Base-by-base conservation (phyloP, 495 filamentous ascomycete species). In the Hypoxylon lenormandii region DNA sequence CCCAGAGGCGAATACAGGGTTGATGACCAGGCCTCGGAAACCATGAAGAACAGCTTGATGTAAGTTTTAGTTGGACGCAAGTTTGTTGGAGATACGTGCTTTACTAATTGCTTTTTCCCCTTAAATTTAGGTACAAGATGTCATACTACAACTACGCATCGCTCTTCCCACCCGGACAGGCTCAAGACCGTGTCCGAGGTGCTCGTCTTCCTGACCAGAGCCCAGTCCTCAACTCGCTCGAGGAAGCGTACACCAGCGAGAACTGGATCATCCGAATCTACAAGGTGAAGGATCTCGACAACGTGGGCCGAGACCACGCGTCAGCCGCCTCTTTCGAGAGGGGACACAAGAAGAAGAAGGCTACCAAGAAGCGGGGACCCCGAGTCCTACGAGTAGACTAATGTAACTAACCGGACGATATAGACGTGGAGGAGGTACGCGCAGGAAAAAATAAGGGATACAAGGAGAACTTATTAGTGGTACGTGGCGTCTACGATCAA, bases 201-300 rank as follows among this genome's bases (percentile, higher is more conserved):
- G 82, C 86, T 22, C 87, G 85, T 58, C 80, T 98, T n/a, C 96
- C 96, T 16, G 88, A 91, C 5, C 88, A 92, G 65, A 91, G 92
- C 3, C 96, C 96, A 11, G 85, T 90, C 60, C 90, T 99, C 53
- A 92, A 87, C 78, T 94, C 89, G 15, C 77, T 99, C 38, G 96
- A 98, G 74, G 96, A 99, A 79, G 96, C 96, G 1, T 99, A 94
- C 80, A 99, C 96, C 43, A 96, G 92, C 71, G 96, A 99, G 85
- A 99, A 99, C 84, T 99, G 96, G 96, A 99, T 99, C 77, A 97
- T 99, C 76, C 85, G 96, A 52, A 98, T 99, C 76, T 99, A 96
- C 84, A 99, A 99, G 84, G 96, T 99, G 74, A 99, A 99, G 81
- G 93, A 96, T 70, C 89, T 97, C 36, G 96, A 99, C 80, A 98